Base-by-base conservation (phyloP, 1,139 yeast species). In the Blastobotrys elegans region DNA sequence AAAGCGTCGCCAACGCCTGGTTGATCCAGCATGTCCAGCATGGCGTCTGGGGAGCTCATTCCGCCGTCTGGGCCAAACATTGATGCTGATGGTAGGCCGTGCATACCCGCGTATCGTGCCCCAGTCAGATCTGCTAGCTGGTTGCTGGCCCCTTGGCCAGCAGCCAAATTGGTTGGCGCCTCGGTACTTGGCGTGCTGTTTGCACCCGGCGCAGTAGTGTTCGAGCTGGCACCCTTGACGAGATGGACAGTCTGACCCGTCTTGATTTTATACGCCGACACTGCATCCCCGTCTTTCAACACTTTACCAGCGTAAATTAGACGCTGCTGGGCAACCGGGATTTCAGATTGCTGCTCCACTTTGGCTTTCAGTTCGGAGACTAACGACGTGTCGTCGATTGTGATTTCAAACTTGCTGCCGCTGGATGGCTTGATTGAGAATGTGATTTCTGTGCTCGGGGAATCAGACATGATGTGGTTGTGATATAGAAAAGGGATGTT, bases 41-140 rank as follows among this genome's bases (percentile, higher is more conserved):
- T 60, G 54, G 84, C 89, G 37, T 84, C 92, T 39, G 87, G 83
- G 56, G 80, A 82, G 21, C 72, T 71, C 85, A 85, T 77, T 20
- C 97, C 97, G 18, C 96, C 96, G 64, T 90, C 97, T 17, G 96
- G 94, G 1, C 97, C 97, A 70, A 92, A 89, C 84, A 87, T 78
- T 41, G 85, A 80, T 0, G 90, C 88, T 2, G 87, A 77, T 2
- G 98, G 97, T 64, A 92, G 73, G 58, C 88, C 90, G 13, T 89
- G 76, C 57, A 81, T 83, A 1, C 98, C 98, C 2, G 97, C 97
- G 62, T 89, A 92, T 48, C 97, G 78, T 1, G 97, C 97, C 37
- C 96, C 94, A 0, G 97, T 90, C 57, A 92, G 72, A 55, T 85
- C 96, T 5, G 96, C 92, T 57, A 92, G 72, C 24, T 96, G 95